phyloP scores from a whole-genome alignment of 306 rosid genomes.

The Cucurbita argyrosperma region DNA sequence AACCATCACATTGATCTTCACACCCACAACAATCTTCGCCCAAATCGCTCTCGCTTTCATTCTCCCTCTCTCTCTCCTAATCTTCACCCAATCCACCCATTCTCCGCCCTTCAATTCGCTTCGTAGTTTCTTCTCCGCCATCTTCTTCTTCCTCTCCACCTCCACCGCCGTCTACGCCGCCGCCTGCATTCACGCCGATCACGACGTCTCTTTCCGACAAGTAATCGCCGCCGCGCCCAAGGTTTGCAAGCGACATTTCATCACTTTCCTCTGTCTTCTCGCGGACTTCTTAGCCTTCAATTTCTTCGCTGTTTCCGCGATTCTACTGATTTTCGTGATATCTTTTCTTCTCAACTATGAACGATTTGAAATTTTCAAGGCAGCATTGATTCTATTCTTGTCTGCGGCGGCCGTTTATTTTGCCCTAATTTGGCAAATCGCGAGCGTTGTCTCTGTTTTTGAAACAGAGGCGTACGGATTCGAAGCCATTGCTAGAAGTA shows the following conservation, averaged over 20 bases:
- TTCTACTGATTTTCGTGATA: slow-evolving; percentile 27
- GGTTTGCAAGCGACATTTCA: slow-evolving; percentile 13
- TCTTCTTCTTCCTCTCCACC: slow-evolving; percentile 22
- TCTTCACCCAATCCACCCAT: slow-evolving; percentile 2
- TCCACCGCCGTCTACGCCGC: slow-evolving; percentile 14
- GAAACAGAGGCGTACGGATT: slow-evolving; percentile 44
- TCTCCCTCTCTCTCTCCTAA: slow-evolving; percentile 16
- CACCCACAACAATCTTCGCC: slow-evolving; percentile 10
- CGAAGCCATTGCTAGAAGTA: slow-evolving; percentile 51
- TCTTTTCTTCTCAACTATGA: background rate
- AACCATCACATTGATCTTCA: background rate
- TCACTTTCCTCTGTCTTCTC: slow-evolving; percentile 13
- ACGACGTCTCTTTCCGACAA: slow-evolving; percentile 5
- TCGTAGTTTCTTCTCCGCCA: slow-evolving; percentile 7
- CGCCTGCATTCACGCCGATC: slow-evolving; percentile 13
- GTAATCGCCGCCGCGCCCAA: background rate
- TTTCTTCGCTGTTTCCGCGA: slow-evolving; percentile 29
- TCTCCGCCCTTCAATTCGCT: slow-evolving; percentile 11
- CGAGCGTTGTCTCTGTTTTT: slow-evolving; percentile 49
- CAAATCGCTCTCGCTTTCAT: slow-evolving; percentile 15
- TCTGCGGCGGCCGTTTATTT: slow-evolving; percentile 29
- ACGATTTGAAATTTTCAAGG: background rate
- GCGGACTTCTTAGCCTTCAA: background rate
- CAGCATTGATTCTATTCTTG: background rate
- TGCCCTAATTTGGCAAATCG: slow-evolving; percentile 48